These are phyloP conservation scores for Scutellaria baicalensis DNA, from an alignment of 257 asterid genomes.

Conservation along the genomic window DNA sequence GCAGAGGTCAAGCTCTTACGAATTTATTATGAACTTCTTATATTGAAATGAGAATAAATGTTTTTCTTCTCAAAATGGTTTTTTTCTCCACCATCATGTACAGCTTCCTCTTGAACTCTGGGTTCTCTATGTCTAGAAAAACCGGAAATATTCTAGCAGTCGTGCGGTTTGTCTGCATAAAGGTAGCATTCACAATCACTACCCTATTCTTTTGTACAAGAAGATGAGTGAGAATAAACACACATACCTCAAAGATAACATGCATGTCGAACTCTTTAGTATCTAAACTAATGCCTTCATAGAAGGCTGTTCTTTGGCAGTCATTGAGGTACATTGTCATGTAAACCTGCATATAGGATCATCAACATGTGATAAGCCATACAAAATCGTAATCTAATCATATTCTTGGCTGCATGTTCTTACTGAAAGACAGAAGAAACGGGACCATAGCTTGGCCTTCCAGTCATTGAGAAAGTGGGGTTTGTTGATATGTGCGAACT, in stretches of 20 bases:
- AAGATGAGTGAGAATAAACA: no score
- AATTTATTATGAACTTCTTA: no score
- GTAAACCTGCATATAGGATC: slow-evolving; percentile 56
- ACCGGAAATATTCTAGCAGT: slow-evolving; percentile 94
- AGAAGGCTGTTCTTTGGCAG: slow-evolving; percentile 82
- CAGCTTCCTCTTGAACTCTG: slow-evolving; percentile 90
- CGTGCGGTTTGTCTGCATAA: slow-evolving; percentile 77
- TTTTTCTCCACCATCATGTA: slow-evolving; percentile 90
- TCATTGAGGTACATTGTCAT: slow-evolving; percentile 94
- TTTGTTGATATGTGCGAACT: not conserved
- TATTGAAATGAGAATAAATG: no score
- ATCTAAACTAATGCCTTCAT: slow-evolving; percentile 89
- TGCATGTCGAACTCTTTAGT: slow-evolving; percentile 97
- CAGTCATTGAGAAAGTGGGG: slow-evolving; percentile 99
- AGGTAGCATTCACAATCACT: not conserved
- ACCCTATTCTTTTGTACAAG: not conserved
- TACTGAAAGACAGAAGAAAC: slow-evolving; percentile 98
- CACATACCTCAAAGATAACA: slow-evolving; percentile 87
- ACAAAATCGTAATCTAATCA: not conserved
- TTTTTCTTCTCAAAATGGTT: no score
- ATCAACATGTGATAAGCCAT: not conserved
- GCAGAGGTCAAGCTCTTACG: no score
- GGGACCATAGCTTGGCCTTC: slow-evolving; percentile 99
- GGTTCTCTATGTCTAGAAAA: slow-evolving; percentile 90
- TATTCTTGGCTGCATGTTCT: not conserved